These are phyloP conservation scores for Solanum habrochaites DNA, from an alignment of 257 asterid genomes.

Conservation along the genomic window DNA sequence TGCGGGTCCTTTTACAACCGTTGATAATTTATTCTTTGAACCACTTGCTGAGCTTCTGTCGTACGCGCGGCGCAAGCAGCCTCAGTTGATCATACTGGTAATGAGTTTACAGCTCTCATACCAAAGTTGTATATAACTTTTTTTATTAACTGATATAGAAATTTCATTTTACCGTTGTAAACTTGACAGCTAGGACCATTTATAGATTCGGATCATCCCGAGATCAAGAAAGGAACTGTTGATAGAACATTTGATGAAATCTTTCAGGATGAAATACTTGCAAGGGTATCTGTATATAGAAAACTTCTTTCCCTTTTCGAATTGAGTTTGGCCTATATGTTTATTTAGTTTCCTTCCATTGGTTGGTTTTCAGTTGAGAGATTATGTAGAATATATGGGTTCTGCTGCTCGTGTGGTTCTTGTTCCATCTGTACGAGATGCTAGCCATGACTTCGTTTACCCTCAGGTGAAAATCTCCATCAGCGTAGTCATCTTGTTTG, in stretches of 20 bases:
- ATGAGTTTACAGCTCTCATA: neutral
- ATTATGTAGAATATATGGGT: slow-evolving; percentile 91
- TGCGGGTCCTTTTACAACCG: slow-evolving; percentile 91
- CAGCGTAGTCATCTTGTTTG: slow-evolving; percentile 1
- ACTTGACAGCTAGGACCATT: slow-evolving; percentile 79
- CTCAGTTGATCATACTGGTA: slow-evolving; percentile 86
- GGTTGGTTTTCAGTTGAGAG: slow-evolving; percentile 59
- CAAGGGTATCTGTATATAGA: slow-evolving; percentile 41
- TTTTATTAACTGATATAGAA: neutral
- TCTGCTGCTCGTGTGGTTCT: slow-evolving; percentile 68
- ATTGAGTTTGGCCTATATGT: neutral
- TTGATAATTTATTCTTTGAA: slow-evolving; percentile 74
- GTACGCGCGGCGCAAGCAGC: slow-evolving; percentile 83
- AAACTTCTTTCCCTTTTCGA: neutral
- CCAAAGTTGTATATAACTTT: neutral
- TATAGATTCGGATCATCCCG: slow-evolving; percentile 87
- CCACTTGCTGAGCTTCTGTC: slow-evolving; percentile 82
- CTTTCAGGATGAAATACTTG: slow-evolving; percentile 64
- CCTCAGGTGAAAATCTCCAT: slow-evolving; percentile 57
- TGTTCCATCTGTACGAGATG: slow-evolving; percentile 88
- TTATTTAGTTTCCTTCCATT: neutral
- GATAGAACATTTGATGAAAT: slow-evolving; percentile 64
- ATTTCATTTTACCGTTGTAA: slow-evolving; percentile 13
- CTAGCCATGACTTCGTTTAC: slow-evolving; percentile 85
- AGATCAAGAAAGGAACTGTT: slow-evolving; percentile 55